A percentile compares a stretch with the other conserved stretches of the same genome.
phyloP scores from a whole-genome alignment of 2,329 filamentous ascomycete species.

The Paecilomyces variotii region DNA sequence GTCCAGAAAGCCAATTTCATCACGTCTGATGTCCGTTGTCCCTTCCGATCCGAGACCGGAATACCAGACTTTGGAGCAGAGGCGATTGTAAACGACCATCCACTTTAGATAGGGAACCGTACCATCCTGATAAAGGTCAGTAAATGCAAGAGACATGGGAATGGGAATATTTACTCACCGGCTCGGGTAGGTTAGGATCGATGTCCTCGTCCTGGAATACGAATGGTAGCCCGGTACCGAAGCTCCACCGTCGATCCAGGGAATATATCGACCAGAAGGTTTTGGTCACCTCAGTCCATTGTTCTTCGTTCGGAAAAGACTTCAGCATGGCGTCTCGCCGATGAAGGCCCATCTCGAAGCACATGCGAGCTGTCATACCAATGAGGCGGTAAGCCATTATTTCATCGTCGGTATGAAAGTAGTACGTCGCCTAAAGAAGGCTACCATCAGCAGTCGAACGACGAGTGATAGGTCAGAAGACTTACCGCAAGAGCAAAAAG shows the following conservation, averaged over 20 bases:
- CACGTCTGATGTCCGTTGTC: constrained; percentile 57
- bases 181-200: constrained; percentile 68
- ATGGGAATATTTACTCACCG: constrained; percentile 44
- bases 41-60: constrained; percentile 64
- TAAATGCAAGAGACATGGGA: constrained; percentile 2
- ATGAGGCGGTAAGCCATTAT: constrained; percentile 79
- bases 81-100: constrained; percentile 77
- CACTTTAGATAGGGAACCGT: constrained; percentile 64
- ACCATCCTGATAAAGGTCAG: constrained; percentile 26
- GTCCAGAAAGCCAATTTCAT: constrained; percentile 74
- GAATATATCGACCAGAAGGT: constrained; percentile 85
- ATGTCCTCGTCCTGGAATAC: constrained; percentile 79
- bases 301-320: constrained; percentile 58
- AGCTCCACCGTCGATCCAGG: constrained; percentile 78
- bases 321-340: constrained; percentile 63
- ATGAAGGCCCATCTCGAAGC: constrained; percentile 75
- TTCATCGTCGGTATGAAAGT: constrained; percentile 82
- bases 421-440: constrained; percentile 56
- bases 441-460: background rate
- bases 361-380: constrained; percentile 72
- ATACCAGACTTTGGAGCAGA: constrained; percentile 80
- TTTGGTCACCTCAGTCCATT: constrained; percentile 59
- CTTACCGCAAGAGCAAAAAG: constrained; percentile 45
- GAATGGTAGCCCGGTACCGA: constrained; percentile 82
- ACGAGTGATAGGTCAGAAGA: constrained; percentile 3